Conservation (phyloP, 495 filamentous ascomycete genomes). For the Penicillium psychrofluorescens region DNA sequence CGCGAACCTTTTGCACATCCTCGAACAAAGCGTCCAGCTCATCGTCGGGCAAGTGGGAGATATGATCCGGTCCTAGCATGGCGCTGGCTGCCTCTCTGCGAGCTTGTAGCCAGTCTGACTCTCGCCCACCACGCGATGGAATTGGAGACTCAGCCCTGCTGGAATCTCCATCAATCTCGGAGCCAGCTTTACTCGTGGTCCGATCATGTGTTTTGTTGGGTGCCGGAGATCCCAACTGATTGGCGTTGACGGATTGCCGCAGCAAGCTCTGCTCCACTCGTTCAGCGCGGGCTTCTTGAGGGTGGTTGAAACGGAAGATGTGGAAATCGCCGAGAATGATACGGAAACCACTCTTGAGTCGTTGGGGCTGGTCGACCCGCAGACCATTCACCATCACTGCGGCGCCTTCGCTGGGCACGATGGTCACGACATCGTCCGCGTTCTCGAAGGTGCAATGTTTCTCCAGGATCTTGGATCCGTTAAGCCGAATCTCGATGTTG, state of each 20-base stretch:
- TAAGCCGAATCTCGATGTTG: conserved; percentile 82
- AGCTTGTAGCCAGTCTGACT: conserved; percentile 95
- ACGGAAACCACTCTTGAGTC: conserved; percentile 83
- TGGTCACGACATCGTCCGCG: conserved; percentile 79
- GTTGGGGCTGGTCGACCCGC: conserved; percentile 71
- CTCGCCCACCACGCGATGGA: conserved; percentile 57
- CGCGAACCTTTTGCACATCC: conserved; percentile 83
- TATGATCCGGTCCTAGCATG: conserved; percentile 85
- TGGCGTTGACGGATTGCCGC: conserved; percentile 80
- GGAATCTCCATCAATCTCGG: conserved; percentile 59
- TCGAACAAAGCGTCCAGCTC: conserved; percentile 93
- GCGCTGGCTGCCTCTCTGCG: conserved; percentile 85
- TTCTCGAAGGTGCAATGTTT: conserved; percentile 95
- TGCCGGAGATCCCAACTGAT: conserved; percentile 66
- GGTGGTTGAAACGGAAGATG: conserved; percentile 98
- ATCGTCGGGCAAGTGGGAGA: conserved; percentile 81
- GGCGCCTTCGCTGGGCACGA: conserved; percentile 82
- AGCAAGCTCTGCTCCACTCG: conserved; percentile 82
- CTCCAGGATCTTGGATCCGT: conserved; percentile 84
- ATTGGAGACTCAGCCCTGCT: conserved; percentile 76
- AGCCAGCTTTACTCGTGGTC: conserved; percentile 64
- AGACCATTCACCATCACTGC: conserved; percentile 97
- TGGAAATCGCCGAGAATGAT: conserved; percentile 98
- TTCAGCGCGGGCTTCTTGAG: conserved; percentile 89
- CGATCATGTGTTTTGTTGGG: conserved; percentile 70